Evolutionary conservation across 768 basidiomycete genomes (phyloP), one percentile per base, ranked within the genome.

Genomic region (Xanthoconium stramineum): DNA sequence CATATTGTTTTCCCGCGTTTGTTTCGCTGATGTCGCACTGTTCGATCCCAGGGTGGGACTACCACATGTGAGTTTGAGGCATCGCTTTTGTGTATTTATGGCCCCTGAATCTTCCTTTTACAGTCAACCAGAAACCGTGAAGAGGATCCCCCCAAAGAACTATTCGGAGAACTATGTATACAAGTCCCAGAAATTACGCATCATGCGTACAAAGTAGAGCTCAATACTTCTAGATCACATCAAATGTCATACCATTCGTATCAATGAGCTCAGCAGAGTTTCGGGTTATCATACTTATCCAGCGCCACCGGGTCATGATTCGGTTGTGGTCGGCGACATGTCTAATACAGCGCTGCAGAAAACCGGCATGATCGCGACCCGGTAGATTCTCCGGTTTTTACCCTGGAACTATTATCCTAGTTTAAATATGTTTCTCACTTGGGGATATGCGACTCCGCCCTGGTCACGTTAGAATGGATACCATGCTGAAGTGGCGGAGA

Each of bases 111-210:
- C 17, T 50, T 32, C 13, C 20, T 33, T 37, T 52, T 61, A 10
- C 67, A 84, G 84, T 32, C 88, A 89, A 82, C 72, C 77, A 6
- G 70, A 81, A 24, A 73, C 80, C 13, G 77, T 80, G 55, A 85
- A 84, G 74, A 81, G 83, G 57, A 84, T 92, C 55, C 88, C 87
- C 19, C 87, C 86, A 15, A 91, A 98, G 85, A 81, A 92, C 68
- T 94, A 94, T 64, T 74, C 92, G 40, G 94, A 94, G 80, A 98
- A 94, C 78, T 98, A 81, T 71, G 76, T 91, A 15, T 95, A 98
- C 77, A 85, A 78, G 53, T 82, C 91, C 4, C 77, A 83, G 65
- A 89, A 82, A 64, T 79, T 98, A 53, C 83, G 94, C 57, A 89
- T 95, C 64, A 75, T 82, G 72, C 87, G 89, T 70, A 98, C 95